These are phyloP conservation scores for Alternaria triticimaculans DNA, from an alignment of 2,329 filamentous ascomycete genomes.

Conservation along the genomic window DNA sequence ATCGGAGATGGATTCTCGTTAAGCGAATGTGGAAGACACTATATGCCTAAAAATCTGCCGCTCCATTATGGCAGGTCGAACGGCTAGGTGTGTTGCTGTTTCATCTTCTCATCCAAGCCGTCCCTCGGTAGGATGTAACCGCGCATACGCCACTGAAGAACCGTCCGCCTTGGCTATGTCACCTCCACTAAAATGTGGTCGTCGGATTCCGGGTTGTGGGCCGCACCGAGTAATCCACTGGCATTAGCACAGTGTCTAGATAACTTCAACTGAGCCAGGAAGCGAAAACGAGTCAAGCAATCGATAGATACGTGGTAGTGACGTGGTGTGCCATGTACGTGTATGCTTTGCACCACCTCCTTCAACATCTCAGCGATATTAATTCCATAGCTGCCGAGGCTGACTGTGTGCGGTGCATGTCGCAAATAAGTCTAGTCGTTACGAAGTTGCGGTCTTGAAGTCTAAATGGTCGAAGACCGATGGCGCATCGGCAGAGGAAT, in stretches of 20 bases:
- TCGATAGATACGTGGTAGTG: neutral
- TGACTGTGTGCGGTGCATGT: neutral
- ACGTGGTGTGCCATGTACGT: neutral
- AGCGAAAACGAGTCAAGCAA: neutral
- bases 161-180: neutral
- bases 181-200: neutral
- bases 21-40: neutral
- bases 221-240: neutral
- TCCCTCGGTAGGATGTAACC: slow-evolving; percentile 11
- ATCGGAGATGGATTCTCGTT: neutral
- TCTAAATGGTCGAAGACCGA: neutral
- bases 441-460: neutral
- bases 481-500: slow-evolving; percentile 8
- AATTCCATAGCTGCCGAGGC: neutral
- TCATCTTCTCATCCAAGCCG: slow-evolving; percentile 7
- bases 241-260: neutral
- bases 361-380: neutral
- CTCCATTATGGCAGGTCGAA: neutral
- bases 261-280: neutral
- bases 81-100: neutral
- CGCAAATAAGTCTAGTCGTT: neutral
- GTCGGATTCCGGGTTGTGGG: slow-evolving; percentile 5
- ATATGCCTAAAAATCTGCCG: neutral
- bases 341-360: neutral
- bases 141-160: neutral